Evolutionary conservation across 1,284 basidiomycete species (phyloP).

Genomic region (Leccinum subspadiceum): DNA sequence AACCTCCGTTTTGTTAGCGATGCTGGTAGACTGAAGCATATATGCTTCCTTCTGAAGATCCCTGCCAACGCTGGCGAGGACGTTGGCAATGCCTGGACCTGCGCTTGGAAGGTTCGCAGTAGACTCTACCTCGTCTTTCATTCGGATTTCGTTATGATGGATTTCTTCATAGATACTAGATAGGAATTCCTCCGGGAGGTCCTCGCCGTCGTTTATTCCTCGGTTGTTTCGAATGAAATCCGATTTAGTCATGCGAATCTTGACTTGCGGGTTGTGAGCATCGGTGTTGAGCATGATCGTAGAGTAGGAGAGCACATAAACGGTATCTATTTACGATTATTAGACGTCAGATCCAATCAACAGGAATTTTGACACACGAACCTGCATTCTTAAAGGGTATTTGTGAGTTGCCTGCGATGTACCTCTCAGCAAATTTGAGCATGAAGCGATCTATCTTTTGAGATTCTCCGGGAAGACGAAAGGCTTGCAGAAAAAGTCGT

Average conservation of each 20-base stretch:
- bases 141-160: constrained; percentile 86
- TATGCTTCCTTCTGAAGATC: constrained; percentile 95
- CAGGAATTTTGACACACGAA: constrained; percentile 26
- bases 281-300: constrained; percentile 96
- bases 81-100: constrained; percentile 74
- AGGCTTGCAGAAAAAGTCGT: constrained; percentile 85
- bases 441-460: constrained; percentile 99
- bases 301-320: constrained; percentile 92
- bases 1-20: constrained; percentile 94
- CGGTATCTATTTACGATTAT: constrained; percentile 62
- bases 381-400: constrained; percentile 84
- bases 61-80: constrained; percentile 84
- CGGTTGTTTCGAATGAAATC: constrained; percentile 94
- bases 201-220: constrained; percentile 87
- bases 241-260: constrained; percentile 86
- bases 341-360: constrained; percentile 11
- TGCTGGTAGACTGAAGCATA: constrained; percentile 89
- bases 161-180: constrained; percentile 86
- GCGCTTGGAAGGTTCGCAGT: constrained; percentile 45
- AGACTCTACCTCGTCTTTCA: constrained; percentile 93
- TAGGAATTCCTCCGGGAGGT: constrained; percentile 85
- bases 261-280: constrained; percentile 91
- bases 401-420: constrained; percentile 82
- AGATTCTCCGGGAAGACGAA: constrained; percentile 92
- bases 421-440: constrained; percentile 96